Conservation (phyloP, 2,329 filamentous ascomycete species). For the Ophiocordyceps robertsii region DNA sequence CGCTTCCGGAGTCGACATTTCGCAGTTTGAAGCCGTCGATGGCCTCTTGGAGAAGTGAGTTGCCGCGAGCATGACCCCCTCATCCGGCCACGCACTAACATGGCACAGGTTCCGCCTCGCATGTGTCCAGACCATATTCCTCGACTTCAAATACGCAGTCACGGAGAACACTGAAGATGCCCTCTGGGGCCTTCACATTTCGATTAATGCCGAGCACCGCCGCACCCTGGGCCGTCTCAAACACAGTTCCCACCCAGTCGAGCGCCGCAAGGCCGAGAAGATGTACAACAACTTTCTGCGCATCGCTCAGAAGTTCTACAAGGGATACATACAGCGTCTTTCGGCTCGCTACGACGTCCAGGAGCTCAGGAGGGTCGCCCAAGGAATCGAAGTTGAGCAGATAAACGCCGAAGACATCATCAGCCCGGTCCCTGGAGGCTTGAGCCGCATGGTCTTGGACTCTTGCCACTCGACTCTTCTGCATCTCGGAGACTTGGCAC, state of each 20-base stretch:
- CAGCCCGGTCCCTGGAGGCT: constrained; percentile 29
- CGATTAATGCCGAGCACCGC: constrained; percentile 68
- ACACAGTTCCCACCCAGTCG: constrained; percentile 38
- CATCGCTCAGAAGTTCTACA: constrained; percentile 78
- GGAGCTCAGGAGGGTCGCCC: constrained; percentile 30
- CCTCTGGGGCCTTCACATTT: constrained; percentile 69
- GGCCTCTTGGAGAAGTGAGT: constrained; percentile 19
- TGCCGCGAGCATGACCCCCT: not conserved
- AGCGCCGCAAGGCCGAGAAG: constrained; percentile 67
- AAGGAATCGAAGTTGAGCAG: constrained; percentile 27
- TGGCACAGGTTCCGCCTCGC: constrained; percentile 49
- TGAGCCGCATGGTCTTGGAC: constrained; percentile 47
- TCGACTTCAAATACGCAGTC: constrained; percentile 54
- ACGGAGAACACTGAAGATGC: constrained; percentile 51
- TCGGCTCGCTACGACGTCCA: constrained; percentile 44
- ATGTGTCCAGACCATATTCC: constrained; percentile 60
- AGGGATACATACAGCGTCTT: constrained; percentile 68
- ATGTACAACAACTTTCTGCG: constrained; percentile 77
- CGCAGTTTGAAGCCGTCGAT: constrained; percentile 30
- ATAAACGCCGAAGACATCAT: constrained; percentile 29
- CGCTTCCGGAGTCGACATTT: constrained; percentile 22
- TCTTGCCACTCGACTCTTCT: constrained; percentile 77
- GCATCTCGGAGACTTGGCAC: constrained; percentile 76
- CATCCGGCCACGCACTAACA: constrained; percentile 4
- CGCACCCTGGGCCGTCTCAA: constrained; percentile 47